Base-by-base conservation (phyloP, 306 rosid species). In the Carpinus viminea region DNA sequence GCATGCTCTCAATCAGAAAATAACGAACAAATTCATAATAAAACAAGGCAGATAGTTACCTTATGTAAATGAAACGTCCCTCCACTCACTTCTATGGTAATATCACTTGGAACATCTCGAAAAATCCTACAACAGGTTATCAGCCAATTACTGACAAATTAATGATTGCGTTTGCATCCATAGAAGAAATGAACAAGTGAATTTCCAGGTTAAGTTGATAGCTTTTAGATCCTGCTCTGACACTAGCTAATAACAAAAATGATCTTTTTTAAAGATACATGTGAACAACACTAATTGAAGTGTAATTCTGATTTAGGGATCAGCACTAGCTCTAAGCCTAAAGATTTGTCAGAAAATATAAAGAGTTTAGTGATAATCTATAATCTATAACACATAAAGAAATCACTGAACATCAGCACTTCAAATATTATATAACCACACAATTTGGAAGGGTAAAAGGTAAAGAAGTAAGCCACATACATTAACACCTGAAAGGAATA, bases 41-140 rank as follows among this genome's bases (percentile, higher is more conserved):
- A 65, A 74, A 10, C 50, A 45, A 68, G 21, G 64, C 2, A 21
- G 52, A 72, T 73, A 74, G 78, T 86, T 77, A 73, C 99, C 97
- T 96, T 96, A 79, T 96, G 99, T 56, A 93, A 79, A 66, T 94
- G 90, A 78, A 96, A 96, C 56, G 87, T 76, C 65, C 84, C 89
- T 84, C 97, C 96, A 81, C 72, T 83, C 70, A 96, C 98, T 84
- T 93, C 94, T 46, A 96, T 88, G 54, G 89, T 93, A 76, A 96
- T 91, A 81, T 96, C 99, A 73, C 99, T 93, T 13, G 97, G 98
- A 81, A 96, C 97, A 85, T 96, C 99, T 9, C 96, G 97, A 79
- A 96, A 96, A 80, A 96, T 96, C 99, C 99, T 96, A 55, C 89
- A 88, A 24, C 38, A 79, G 64, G 28, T 80, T 36, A 70, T 71